These are phyloP conservation scores for Solanum chmielewskii DNA, from an alignment of 257 asterid genomes.

Conservation along the genomic window DNA sequence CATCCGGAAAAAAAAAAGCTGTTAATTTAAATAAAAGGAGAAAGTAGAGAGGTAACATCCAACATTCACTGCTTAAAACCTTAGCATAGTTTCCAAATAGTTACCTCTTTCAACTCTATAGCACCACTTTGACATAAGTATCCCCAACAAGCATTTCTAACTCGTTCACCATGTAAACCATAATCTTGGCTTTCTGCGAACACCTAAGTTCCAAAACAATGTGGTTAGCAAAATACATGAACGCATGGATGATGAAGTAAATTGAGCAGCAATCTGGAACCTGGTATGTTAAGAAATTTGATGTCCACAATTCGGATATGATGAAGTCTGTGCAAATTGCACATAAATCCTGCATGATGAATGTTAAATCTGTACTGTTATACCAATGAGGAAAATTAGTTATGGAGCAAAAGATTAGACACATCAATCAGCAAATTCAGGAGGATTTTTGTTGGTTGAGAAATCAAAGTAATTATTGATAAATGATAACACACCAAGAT, in stretches of 20 bases:
- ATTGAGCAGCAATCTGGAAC: slow-evolving; percentile 19
- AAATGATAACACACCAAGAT: not conserved
- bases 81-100: not conserved
- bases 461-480: not conserved
- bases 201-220: slow-evolving; percentile 34
- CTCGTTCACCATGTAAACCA: slow-evolving; percentile 92
- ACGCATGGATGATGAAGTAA: not conserved
- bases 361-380: slow-evolving; percentile 11
- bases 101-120: slow-evolving; percentile 80
- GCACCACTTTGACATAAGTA: slow-evolving; percentile 98
- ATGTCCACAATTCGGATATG: slow-evolving; percentile 81
- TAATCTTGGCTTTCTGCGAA: slow-evolving; percentile 99
- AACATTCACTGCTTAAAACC: not conserved
- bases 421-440: not conserved
- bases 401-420: not conserved
- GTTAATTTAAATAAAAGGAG: not conserved
- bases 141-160: slow-evolving; percentile 99
- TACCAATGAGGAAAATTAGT: not conserved
- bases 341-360: slow-evolving; percentile 73
- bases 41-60: not conserved
- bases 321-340: slow-evolving; percentile 94
- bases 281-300: slow-evolving; percentile 95
- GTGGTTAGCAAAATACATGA: not conserved
- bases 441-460: not conserved
- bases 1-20: not conserved